phyloP scores from a whole-genome alignment of 2,329 filamentous ascomycete genomes.

The Microdochium paspali region DNA sequence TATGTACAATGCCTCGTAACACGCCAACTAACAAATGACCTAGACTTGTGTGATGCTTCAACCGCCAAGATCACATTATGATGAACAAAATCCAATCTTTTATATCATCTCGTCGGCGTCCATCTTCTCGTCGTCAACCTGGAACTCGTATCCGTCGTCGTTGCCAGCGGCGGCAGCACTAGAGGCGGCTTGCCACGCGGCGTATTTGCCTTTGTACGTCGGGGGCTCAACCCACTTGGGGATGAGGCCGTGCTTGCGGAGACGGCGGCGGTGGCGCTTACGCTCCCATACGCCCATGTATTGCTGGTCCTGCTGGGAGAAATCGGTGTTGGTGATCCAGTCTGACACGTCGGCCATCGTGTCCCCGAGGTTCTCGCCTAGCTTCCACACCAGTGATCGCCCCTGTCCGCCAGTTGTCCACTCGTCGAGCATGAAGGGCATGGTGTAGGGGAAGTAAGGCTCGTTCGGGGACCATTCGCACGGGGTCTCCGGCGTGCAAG shows the following conservation, averaged over 20 bases:
- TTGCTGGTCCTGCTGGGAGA: conserved; percentile 31
- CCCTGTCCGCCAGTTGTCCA: conserved; percentile 46
- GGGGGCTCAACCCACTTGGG: conserved; percentile 24
- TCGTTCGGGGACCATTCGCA: conserved; percentile 50
- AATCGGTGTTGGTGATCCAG: conserved; percentile 31
- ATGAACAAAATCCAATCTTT: neutral
- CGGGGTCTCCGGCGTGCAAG: conserved; percentile 31
- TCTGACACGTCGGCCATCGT: conserved; percentile 38
- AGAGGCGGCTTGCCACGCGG: conserved; percentile 33
- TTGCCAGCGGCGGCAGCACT: conserved; percentile 12
- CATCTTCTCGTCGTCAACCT: conserved; percentile 23
- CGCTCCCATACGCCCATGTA: conserved; percentile 36
- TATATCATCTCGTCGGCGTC: conserved; percentile 16
- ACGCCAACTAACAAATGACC: no score
- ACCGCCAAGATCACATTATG: no score
- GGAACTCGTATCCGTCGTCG: conserved; percentile 26
- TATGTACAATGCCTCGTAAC: no score
- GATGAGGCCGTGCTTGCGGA: conserved; percentile 35
- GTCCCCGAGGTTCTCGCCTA: conserved; percentile 35
- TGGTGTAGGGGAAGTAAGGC: conserved; percentile 48
- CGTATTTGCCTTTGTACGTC: conserved; percentile 32
- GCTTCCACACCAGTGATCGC: conserved; percentile 24
- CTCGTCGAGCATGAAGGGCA: conserved; percentile 54
- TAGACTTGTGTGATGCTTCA: no score
- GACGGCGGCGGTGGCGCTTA: conserved; percentile 37